Conservation (phyloP, 352 stramenopile genomes). For the Vaucheria bursata region DNA sequence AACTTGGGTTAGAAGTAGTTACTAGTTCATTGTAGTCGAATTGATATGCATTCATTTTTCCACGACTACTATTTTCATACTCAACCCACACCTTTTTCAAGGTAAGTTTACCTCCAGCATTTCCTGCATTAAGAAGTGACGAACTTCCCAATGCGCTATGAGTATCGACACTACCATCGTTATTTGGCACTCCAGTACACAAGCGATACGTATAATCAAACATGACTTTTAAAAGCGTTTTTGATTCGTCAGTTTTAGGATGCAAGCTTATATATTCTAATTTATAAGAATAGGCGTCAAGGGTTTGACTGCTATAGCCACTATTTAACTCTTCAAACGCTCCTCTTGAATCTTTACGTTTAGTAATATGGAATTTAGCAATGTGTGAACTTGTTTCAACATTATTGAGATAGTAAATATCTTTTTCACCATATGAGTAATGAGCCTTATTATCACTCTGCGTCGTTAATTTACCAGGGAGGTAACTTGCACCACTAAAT, state of each 20-base stretch:
- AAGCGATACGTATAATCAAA: not conserved
- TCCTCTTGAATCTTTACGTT: not conserved
- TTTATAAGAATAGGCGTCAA: not conserved
- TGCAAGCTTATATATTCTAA: not conserved
- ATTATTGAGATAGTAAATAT: no score
- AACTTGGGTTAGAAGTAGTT: not conserved
- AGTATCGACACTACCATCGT: no score
- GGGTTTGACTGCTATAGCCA: not conserved
- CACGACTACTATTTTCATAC: not conserved
- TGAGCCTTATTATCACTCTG: not conserved
- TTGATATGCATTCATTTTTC: not conserved
- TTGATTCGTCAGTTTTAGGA: not conserved
- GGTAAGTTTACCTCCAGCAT: not conserved
- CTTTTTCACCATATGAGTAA: not conserved
- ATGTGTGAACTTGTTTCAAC: not conserved
- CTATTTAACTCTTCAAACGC: not conserved
- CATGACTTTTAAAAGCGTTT: no score
- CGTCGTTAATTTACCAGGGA: not conserved
- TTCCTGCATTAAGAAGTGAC: not conserved
- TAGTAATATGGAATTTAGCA: not conserved
- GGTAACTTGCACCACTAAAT: not conserved
- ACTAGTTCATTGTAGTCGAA: slow-evolving; percentile 1
- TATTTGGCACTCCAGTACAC: not conserved
- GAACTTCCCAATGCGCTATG: no score
- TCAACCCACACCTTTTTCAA: not conserved